Conservation (phyloP, 1,284 basidiomycete species). For the Trametes pubescens region DNA sequence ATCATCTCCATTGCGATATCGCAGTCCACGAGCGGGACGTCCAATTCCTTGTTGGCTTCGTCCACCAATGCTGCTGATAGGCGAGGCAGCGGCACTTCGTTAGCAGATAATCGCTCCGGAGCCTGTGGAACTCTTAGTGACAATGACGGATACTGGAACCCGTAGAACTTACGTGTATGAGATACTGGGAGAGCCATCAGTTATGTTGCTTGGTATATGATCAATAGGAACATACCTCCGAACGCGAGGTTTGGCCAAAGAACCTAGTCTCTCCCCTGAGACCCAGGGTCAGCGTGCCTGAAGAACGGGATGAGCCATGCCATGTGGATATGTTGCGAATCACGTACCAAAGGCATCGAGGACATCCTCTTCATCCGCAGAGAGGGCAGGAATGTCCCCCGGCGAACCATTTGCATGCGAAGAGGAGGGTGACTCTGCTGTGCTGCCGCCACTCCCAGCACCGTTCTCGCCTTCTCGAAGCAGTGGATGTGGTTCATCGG, state of each 20-base stretch:
- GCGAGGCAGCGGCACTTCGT: slow-evolving; percentile 31
- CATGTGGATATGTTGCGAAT: neutral
- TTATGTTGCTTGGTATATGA: too few species aligned
- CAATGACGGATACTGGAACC: neutral
- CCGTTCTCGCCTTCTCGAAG: slow-evolving; percentile 40
- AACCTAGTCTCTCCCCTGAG: slow-evolving; percentile 62
- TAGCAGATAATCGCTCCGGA: slow-evolving; percentile 27
- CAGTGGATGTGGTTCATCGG: slow-evolving; percentile 56
- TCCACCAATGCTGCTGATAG: slow-evolving; percentile 37
- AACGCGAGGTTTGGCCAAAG: slow-evolving; percentile 67
- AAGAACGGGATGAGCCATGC: neutral
- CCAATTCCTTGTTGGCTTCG: slow-evolving; percentile 43
- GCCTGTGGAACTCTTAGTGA: slow-evolving; percentile 21
- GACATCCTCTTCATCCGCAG: slow-evolving; percentile 53
- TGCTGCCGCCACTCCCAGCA: slow-evolving; percentile 10
- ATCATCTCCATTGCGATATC: slow-evolving; percentile 51
- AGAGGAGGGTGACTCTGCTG: slow-evolving; percentile 18
- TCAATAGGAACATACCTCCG: slow-evolving; percentile 56
- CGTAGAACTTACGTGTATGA: slow-evolving; percentile 53
- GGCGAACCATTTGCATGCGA: slow-evolving; percentile 14
- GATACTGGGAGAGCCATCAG: slow-evolving; percentile 48
- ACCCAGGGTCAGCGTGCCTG: slow-evolving; percentile 68
- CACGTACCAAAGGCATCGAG: slow-evolving; percentile 65
- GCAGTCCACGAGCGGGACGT: slow-evolving; percentile 41
- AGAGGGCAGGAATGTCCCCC: slow-evolving; percentile 22